Percentiles rank a stretch among this genome's conserved stretches.
Evolutionary conservation across 2,329 filamentous ascomycete genomes (phyloP).

Genomic region (Scedosporium apiospermum): DNA sequence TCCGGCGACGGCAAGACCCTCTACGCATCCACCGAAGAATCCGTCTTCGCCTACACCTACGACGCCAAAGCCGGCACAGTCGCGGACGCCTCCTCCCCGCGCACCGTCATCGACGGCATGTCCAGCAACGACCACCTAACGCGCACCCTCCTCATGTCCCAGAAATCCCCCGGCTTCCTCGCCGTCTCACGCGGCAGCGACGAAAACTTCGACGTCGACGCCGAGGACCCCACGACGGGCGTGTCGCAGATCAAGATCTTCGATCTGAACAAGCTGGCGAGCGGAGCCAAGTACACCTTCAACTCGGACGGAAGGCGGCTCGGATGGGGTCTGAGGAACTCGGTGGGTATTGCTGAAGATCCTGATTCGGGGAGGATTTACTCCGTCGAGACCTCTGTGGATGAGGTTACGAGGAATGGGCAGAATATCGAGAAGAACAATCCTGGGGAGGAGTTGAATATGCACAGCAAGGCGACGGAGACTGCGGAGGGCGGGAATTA

Average conservation of each 20-base stretch:
- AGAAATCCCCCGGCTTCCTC: conserved; percentile 43
- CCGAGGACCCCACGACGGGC: conserved; percentile 42
- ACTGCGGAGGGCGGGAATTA: conserved; percentile 42
- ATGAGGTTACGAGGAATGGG: conserved; percentile 48
- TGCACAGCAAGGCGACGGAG: conserved; percentile 47
- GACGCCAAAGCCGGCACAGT: conserved; percentile 41
- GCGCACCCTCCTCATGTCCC: conserved; percentile 55
- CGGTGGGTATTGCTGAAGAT: conserved; percentile 61
- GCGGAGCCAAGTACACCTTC: conserved; percentile 30
- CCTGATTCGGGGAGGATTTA: conserved; percentile 41
- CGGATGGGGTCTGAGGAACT: conserved; percentile 65
- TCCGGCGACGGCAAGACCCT: conserved; percentile 42
- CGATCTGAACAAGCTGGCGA: conserved; percentile 24
- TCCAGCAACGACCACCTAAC: conserved; percentile 51
- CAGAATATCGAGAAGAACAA: conserved; percentile 59
- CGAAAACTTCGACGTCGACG: conserved; percentile 49
- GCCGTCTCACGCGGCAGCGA: conserved; percentile 57
- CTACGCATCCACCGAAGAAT: conserved; percentile 46
- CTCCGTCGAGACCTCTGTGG: conserved; percentile 62
- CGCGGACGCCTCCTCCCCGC: conserved; percentile 32
- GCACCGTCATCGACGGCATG: conserved; percentile 52
- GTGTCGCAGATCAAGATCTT: conserved; percentile 59
- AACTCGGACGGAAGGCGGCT: conserved; percentile 37
- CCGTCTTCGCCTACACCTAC: conserved; percentile 59
- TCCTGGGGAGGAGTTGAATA: conserved; percentile 67